Conservation (phyloP, 331 rosid genomes). For the Malus hybrid region DNA sequence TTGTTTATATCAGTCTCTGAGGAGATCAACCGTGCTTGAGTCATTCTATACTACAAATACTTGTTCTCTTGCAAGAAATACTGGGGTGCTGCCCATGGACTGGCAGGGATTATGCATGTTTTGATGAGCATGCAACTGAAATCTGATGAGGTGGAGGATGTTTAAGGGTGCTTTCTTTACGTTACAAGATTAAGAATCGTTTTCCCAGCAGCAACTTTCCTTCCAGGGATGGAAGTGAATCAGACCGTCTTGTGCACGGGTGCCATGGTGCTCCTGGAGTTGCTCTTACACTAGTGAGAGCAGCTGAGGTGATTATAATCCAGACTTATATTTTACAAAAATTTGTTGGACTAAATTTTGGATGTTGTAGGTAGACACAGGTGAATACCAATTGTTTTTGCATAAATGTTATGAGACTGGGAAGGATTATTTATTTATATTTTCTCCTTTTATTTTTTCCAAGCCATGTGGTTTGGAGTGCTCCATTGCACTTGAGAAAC, state of each 20-base stretch:
- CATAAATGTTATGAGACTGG: no score
- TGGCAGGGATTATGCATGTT: slow-evolving; percentile 70
- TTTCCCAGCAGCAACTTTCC: slow-evolving; percentile 65
- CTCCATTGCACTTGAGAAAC: neutral
- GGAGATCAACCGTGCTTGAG: no score
- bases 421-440: neutral
- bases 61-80: no score
- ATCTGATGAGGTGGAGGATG: slow-evolving; percentile 71
- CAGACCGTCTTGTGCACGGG: slow-evolving; percentile 81
- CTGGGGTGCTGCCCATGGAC: slow-evolving; percentile 96
- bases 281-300: slow-evolving; percentile 64
- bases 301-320: slow-evolving; percentile 53
- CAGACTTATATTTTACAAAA: no score
- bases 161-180: slow-evolving; percentile 65
- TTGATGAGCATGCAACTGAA: slow-evolving; percentile 71
- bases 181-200: slow-evolving; percentile 53
- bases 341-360: no score
- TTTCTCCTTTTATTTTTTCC: neutral
- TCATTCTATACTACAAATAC: no score
- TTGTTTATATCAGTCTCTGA: no score
- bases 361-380: no score
- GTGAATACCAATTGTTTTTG: no score
- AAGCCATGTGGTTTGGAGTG: neutral
- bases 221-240: slow-evolving; percentile 74
- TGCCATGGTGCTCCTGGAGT: slow-evolving; percentile 93